Evolutionary conservation across 768 basidiomycete genomes (phyloP), one percentile per base, ranked within the genome.

Genomic region (Pleurotus djamor): DNA sequence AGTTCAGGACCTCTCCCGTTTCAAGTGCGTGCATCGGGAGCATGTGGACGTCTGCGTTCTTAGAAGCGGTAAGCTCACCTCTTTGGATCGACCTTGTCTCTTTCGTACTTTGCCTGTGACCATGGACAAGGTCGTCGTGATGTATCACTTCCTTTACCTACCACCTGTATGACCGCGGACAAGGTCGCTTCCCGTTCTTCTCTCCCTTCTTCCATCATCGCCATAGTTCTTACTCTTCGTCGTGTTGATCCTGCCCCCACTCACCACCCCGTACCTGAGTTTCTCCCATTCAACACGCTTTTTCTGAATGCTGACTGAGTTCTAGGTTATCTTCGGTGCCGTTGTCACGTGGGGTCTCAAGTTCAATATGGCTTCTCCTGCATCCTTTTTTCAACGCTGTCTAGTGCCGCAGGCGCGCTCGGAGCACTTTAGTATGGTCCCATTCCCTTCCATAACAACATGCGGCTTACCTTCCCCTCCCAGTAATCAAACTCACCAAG

Each of bases 291-390:
- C 37, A 32, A 14, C 56, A 1, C 47, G 35, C 17, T 16, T 44
- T 38, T 32, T 10, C 9, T 47, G 4, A 28, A 28, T 3, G 21
- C 21, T 28, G 21, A 28, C 21, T 28, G 21, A 28, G 1, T 28
- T 28, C 21, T 59, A 91, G 89, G 80, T 91, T 7, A 86, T 92
- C 13, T 88, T 92, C 65, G 92, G 89, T 3, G 87, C 88, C 4
- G 86, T 93, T 16, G 91, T 89, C 2, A 89, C 87, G 2, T 82
- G 88, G 28, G 85, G 87, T 3, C 91, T 92, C 4, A 74, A 81
- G 5, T 89, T 86, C 1, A 83, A 87, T 0, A 68, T 92, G 9
- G 91, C 91, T 0, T 70, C 78, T 12, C 77, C 81, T 2, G 91
- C 91, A 3, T 12, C 72, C 91, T 16, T 91, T 91, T 68, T 74